These are phyloP conservation scores for Boletus sp. DNA, from an alignment of 1,284 basidiomycete species.

Conservation along the genomic window DNA sequence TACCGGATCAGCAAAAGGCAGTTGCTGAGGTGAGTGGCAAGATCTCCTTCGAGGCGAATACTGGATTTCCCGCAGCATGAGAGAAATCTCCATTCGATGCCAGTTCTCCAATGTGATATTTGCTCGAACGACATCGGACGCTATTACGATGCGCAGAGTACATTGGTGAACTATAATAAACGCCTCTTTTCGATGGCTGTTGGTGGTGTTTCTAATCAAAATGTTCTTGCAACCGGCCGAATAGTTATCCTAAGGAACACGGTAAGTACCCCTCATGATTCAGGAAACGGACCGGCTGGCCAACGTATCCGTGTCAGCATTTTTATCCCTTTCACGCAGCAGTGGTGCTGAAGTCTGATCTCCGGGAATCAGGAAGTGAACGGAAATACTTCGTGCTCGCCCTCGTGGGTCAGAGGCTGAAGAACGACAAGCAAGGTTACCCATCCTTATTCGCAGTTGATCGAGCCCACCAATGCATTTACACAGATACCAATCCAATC, in stretches of 20 bases:
- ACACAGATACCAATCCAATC: constrained; percentile 62
- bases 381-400: constrained; percentile 77
- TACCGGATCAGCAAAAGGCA: constrained; percentile 93
- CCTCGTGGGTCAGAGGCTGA: constrained; percentile 70
- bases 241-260: constrained; percentile 85
- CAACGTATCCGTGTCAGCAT: constrained; percentile 56
- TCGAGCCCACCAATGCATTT: neutral
- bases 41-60: neutral
- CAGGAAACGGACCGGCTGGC: constrained; percentile 1
- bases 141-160: constrained; percentile 79
- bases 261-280: constrained; percentile 49
- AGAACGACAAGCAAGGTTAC: constrained; percentile 53
- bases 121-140: constrained; percentile 73
- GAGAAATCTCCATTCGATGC: constrained; percentile 66
- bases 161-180: constrained; percentile 71
- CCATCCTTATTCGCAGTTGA: neutral
- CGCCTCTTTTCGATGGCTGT: constrained; percentile 68
- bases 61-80: constrained; percentile 61
- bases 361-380: constrained; percentile 51
- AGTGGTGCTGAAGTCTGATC: constrained; percentile 76
- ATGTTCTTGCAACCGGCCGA: constrained; percentile 73
- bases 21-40: constrained; percentile 67
- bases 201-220: constrained; percentile 66
- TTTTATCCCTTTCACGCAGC: constrained; percentile 74
- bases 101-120: constrained; percentile 69